Conservation (phyloP, 2,329 filamentous ascomycete genomes). For the Apiospora saccharicola region DNA sequence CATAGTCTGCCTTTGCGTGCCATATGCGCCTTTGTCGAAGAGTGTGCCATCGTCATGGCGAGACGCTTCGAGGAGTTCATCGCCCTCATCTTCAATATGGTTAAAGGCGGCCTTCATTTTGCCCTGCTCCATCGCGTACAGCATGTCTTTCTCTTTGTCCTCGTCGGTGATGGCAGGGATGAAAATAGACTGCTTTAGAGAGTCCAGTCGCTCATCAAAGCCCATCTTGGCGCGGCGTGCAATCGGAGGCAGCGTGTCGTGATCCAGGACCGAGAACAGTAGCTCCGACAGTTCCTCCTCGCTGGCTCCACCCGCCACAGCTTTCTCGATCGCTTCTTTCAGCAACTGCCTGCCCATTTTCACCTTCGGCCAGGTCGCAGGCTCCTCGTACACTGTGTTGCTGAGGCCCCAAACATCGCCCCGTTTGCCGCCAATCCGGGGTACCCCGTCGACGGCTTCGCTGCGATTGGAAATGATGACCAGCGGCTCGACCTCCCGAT, state of each 20-base stretch:
- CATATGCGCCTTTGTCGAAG: slow-evolving; percentile 68
- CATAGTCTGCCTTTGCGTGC: slow-evolving; percentile 70
- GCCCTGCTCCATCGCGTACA: slow-evolving; percentile 48
- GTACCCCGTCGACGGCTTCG: slow-evolving; percentile 60
- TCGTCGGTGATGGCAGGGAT: slow-evolving; percentile 64
- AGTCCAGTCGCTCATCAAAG: slow-evolving; percentile 61
- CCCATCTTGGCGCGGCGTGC: slow-evolving; percentile 46
- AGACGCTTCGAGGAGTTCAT: slow-evolving; percentile 45
- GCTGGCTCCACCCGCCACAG: slow-evolving; percentile 43
- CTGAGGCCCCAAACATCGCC: slow-evolving; percentile 66
- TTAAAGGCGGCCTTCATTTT: slow-evolving; percentile 47
- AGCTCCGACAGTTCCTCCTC: slow-evolving; percentile 58
- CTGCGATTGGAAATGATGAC: slow-evolving; percentile 70
- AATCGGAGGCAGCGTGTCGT: slow-evolving; percentile 59
- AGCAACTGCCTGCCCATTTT: slow-evolving; percentile 58
- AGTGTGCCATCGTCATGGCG: slow-evolving; percentile 48
- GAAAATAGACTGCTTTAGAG: slow-evolving; percentile 67
- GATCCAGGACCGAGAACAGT: slow-evolving; percentile 63
- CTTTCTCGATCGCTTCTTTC: slow-evolving; percentile 49
- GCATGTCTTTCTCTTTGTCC: slow-evolving; percentile 53
- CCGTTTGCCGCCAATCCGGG: slow-evolving; percentile 61
- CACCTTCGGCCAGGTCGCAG: slow-evolving; percentile 68
- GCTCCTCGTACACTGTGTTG: slow-evolving; percentile 65
- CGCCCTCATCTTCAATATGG: slow-evolving; percentile 46
- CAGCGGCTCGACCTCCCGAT: slow-evolving; percentile 52